Percentiles rank a stretch among this genome's conserved stretches.
These are phyloP conservation scores for Yamadazyma diospyri DNA, from an alignment of 1,139 yeast species.

Conservation along the genomic window DNA sequence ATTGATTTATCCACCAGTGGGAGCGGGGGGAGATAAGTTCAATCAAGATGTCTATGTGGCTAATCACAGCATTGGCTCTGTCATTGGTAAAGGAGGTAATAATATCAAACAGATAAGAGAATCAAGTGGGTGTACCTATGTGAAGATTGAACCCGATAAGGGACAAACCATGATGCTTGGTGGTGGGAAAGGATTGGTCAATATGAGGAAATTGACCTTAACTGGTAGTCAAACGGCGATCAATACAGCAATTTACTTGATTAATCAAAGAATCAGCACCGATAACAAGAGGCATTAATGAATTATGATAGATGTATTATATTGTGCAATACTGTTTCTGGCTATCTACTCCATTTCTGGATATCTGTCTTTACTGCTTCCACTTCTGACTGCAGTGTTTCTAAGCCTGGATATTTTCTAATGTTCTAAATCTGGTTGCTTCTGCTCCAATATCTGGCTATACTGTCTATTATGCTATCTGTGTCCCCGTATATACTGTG, in stretches of 20 bases:
- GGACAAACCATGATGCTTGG: slow-evolving; percentile 46
- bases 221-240: slow-evolving; percentile 69
- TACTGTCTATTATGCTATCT: too few species aligned
- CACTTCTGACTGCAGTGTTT: too few species aligned
- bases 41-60: slow-evolving; percentile 75
- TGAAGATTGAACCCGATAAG: slow-evolving; percentile 58
- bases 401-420: too few species aligned
- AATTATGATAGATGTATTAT: slow-evolving; percentile 7
- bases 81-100: slow-evolving; percentile 85
- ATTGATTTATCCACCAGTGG: slow-evolving; percentile 39
- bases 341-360: slow-evolving; percentile 3
- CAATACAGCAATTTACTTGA: slow-evolving; percentile 73
- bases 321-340: too few species aligned
- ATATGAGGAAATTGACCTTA: slow-evolving; percentile 64
- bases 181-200: slow-evolving; percentile 55
- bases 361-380: too few species aligned
- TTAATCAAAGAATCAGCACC: slow-evolving; percentile 70
- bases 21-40: slow-evolving; percentile 41
- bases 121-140: slow-evolving; percentile 68
- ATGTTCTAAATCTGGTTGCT: too few species aligned
- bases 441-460: too few species aligned
- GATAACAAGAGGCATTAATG: slow-evolving; percentile 48
- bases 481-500: too few species aligned
- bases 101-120: slow-evolving; percentile 78
- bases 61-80: slow-evolving; percentile 74